A percentile compares a stretch with the other conserved stretches of the same genome.
These are phyloP conservation scores for Apiospora kogelbergensis DNA, from an alignment of 2,329 filamentous ascomycete genomes.

Conservation along the genomic window DNA sequence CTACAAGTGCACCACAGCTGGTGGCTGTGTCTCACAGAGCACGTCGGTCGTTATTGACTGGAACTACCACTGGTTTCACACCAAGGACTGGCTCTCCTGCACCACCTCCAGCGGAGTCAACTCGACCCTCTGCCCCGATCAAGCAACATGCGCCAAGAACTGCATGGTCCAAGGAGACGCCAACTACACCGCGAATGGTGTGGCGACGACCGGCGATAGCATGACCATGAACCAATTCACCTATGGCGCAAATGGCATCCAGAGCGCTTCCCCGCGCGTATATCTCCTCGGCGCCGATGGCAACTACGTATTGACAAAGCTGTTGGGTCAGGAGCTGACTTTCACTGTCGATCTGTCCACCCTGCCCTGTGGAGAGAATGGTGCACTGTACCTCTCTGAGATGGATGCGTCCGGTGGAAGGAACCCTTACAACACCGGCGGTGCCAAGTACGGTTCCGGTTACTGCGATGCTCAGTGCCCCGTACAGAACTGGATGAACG, in stretches of 20 bases:
- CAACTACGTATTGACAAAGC: slow-evolving; percentile 56
- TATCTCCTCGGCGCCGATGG: slow-evolving; percentile 56
- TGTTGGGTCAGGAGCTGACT: slow-evolving; percentile 61
- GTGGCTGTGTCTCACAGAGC: slow-evolving; percentile 39
- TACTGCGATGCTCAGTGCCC: slow-evolving; percentile 54
- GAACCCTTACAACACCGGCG: slow-evolving; percentile 46
- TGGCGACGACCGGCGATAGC: slow-evolving; percentile 41
- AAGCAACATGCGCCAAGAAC: slow-evolving; percentile 37
- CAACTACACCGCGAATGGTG: slow-evolving; percentile 43
- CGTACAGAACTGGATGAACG: slow-evolving; percentile 28
- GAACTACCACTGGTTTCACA: slow-evolving; percentile 52
- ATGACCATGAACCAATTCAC: slow-evolving; percentile 48
- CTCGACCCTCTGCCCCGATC: slow-evolving; percentile 32
- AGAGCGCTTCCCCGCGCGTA: slow-evolving; percentile 44
- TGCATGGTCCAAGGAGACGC: slow-evolving; percentile 44
- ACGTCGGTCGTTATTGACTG: slow-evolving; percentile 47
- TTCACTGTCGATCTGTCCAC: slow-evolving; percentile 66
- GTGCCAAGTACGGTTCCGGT: slow-evolving; percentile 52
- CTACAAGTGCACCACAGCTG: slow-evolving; percentile 40
- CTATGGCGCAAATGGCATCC: slow-evolving; percentile 35
- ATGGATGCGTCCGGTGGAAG: slow-evolving; percentile 63
- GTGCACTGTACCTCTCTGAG: slow-evolving; percentile 61
- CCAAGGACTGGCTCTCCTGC: slow-evolving; percentile 42
- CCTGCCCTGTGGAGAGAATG: slow-evolving; percentile 65
- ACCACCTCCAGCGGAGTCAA: slow-evolving; percentile 42